phyloP scores from a whole-genome alignment of 1,139 yeast species.

The Zygosaccharomyces sapae region DNA sequence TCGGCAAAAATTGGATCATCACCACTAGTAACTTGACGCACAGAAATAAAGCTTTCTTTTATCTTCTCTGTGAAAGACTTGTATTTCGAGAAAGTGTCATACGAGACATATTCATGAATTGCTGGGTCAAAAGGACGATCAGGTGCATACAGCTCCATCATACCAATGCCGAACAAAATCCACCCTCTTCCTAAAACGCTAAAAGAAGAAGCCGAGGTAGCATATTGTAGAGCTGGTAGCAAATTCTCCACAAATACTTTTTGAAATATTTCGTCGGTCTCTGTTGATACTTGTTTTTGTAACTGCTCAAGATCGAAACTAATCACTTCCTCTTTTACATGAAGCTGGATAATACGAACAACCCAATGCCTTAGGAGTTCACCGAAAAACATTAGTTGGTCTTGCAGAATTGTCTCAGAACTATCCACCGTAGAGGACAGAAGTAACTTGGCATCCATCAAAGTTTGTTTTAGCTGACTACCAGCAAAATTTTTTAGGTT shows the following conservation, averaged over 20 bases:
- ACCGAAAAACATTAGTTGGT: conserved; percentile 40
- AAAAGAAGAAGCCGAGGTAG: conserved; percentile 11
- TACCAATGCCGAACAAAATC: conserved; percentile 63
- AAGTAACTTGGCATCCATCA: conserved; percentile 50
- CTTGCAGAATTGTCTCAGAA: conserved; percentile 44
- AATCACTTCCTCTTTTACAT: conserved; percentile 20
- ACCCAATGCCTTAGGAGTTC: conserved; percentile 48
- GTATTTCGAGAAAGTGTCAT: conserved; percentile 41
- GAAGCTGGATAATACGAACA: conserved; percentile 39
- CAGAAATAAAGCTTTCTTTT: conserved; percentile 45
- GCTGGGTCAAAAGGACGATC: conserved; percentile 89
- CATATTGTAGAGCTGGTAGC: conserved; percentile 42
- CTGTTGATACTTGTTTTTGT: conserved; percentile 1
- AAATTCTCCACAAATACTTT: conserved; percentile 39
- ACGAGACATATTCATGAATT: conserved; percentile 67
- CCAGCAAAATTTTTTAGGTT: conserved; percentile 45
- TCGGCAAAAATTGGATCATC: conserved; percentile 45
- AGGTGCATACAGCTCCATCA: conserved; percentile 72
- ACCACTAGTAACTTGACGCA: conserved; percentile 54
- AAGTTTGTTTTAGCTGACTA: conserved; percentile 47
- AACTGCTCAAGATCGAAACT: conserved; percentile 6
- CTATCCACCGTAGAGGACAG: conserved; percentile 43
- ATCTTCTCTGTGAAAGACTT: conserved; percentile 31
- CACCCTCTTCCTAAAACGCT: conserved; percentile 58
- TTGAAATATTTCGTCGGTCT: conserved; percentile 9